phyloP scores from a whole-genome alignment of 2,329 filamentous ascomycete species.

The Hypoxylon sp. region DNA sequence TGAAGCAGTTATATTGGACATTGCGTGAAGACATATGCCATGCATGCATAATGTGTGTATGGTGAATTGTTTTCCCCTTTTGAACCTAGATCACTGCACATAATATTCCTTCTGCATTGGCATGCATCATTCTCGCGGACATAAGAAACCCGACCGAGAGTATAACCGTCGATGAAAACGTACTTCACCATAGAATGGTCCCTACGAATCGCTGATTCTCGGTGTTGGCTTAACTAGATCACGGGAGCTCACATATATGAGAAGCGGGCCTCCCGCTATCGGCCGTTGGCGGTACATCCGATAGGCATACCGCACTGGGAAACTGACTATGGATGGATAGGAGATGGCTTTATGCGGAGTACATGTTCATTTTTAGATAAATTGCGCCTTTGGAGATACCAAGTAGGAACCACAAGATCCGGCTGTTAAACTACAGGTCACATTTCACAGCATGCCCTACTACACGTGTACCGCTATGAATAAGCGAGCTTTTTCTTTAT shows the following conservation, averaged over 20 bases:
- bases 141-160: background rate
- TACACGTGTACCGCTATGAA: conserved; percentile 28
- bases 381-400: conserved; percentile 34
- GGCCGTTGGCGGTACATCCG: conserved; percentile 18
- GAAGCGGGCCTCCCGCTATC: conserved; percentile 25
- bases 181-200: background rate
- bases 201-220: background rate
- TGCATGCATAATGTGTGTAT: conserved; percentile 3
- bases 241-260: conserved; percentile 25
- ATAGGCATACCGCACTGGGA: conserved; percentile 14
- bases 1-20: background rate
- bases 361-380: conserved; percentile 30
- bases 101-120: conserved; percentile 5
- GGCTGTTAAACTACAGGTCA: conserved; percentile 38
- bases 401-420: conserved; percentile 33
- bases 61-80: conserved; percentile 16
- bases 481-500: conserved; percentile 27
- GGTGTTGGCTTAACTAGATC: conserved; percentile 9
- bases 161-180: background rate
- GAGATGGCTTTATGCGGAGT: conserved; percentile 19
- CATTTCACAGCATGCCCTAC: conserved; percentile 34
- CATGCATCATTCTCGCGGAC: conserved; percentile 5
- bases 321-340: background rate
- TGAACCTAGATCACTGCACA: conserved; percentile 23
- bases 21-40: conserved; percentile 9